Evolutionary conservation across 2,329 filamentous ascomycete species (phyloP), one percentile per base, ranked within the genome.

Genomic region (Alternaria atra): DNA sequence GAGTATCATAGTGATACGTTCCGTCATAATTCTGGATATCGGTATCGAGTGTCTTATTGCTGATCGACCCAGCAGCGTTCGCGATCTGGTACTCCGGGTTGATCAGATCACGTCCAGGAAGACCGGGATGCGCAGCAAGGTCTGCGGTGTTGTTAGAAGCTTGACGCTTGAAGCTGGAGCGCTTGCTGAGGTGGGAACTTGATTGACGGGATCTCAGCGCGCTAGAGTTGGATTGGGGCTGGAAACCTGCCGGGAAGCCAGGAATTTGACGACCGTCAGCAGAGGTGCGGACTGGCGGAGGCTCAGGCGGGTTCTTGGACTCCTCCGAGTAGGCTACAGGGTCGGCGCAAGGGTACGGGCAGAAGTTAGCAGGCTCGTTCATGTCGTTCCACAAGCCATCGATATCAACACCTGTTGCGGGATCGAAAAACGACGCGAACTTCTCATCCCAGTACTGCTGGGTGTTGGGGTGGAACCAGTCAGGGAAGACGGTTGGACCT

Each of bases 391-490:
- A 93, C 0, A 94, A 80, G 0, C 86, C 91, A 64, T 94, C 91
- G 52, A 94, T 91, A 65, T 93, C 88, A 10, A 94, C 83, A 35
- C 91, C 91, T 1, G 79, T 84, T 0, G 87, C 80, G 0, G 84
- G 77, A 58, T 84, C 77, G 77, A 94, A 93, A 82, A 93, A 93
- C 1, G 74, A 75, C 0, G 74, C 74, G 70, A 94, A 91, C 73
- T 93, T 86, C 13, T 82, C 82, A 70, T 87, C 87, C 91, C 91
- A 94, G 74, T 88, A 94, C 0, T 77, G 71, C 51, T 88, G 85
- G 2, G 87, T 86, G 47, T 86, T 86, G 9, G 84, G 83, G 30
- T 89, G 81, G 74, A 93, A 93, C 91, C 91, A 94, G 73, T 94
- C 91, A 0, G 90, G 90, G 74, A 89, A 92, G 3, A 86, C 89